Evolutionary conservation across 1,139 yeast species (phyloP), one percentile per base, ranked within the genome.

Genomic region (Hanseniaspora gamundiae): DNA sequence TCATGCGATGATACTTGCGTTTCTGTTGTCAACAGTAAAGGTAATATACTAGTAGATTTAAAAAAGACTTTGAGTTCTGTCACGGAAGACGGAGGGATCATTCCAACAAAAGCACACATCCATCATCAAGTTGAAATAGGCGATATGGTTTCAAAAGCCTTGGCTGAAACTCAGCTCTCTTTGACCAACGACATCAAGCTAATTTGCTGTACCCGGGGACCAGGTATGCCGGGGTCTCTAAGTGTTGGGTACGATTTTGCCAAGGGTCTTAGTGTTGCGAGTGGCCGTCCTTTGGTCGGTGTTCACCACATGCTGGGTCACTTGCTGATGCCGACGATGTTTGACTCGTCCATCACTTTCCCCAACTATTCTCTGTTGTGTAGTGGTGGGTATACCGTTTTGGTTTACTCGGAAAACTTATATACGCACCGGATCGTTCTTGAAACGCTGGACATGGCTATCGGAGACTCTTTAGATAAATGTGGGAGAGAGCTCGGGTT

Each of bases 271-370:
- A 67, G 88, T 0, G 67, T 82, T 87, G 29, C 41, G 20, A 36
- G 35, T 21, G 21, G 21, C 10, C 10, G 31, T 2, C 42, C 42
- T n/a, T 36, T 44, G n/a, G 67, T 91, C 1, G 97, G 97, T 0
- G 95, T 91, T 0, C 95, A 93, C 57, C 98, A 93, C 56, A 91
- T 91, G 98, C 67, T 91, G 45, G 98, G 95, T 0, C 99, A 91
- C 64, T 64, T 91, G 7, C 62, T 91, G 31, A 71, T 85, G 0
- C 81, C 95, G 0, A 67, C 88, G 39, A 63, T 82, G 50, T 57
- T 47, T 43, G 58, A 55, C 49, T 54, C 57, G 1, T 21, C 38
- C 4, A 49, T 22, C 13, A 49, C 62, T 39, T 91, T 73, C 55
- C 98, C 99, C 2, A 86, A 82, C 54, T 55, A 86, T 21, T 83